Evolutionary conservation across 2,329 filamentous ascomycete species (phyloP), one percentile per base, ranked within the genome.

Genomic region (Clonostachys sp.): DNA sequence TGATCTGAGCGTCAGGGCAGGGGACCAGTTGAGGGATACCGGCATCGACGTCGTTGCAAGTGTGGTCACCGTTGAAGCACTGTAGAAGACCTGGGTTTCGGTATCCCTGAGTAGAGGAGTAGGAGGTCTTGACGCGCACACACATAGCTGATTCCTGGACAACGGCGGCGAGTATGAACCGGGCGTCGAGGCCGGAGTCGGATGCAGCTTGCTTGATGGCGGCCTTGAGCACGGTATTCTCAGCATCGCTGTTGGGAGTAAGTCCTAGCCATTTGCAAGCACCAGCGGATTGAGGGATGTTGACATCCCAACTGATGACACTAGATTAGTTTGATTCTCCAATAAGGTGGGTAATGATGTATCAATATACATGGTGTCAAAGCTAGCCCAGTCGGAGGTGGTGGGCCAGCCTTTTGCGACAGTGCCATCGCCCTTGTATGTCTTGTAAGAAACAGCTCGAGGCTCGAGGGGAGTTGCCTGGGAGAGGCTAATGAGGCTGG

Each of bases 21-120:
- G 45, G 45, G 7, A 34, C 24, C 33, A 36, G 14, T 34, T 17
- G 13, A 30, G 24, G 17, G 2, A 47, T 18, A 34, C 45, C 45
- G 30, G 45, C 45, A 34, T 47, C 45, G 41, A 33, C 6, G 14
- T 47, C 45, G 41, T 47, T 47, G 45, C 45, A 47, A n/a, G 45
- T 47, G 14, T 47, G 45, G 12, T 47, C 39, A 9, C 45, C 45
- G 24, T 47, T 38, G 40, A 30, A 30, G 24, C 45, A n/a, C 30
- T 47, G 45, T 3, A 47, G 45, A 10, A 47, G 45, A n/a, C 45
- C 45, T 9, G 45, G 45, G 41, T 47, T 47, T 14, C 45, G 17
- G 30, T 18, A 18, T 5, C 45, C 45, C 40, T 18, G 39, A 35
- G 34, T 47, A 9, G 45, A 13, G 2, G 45, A 47, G 45, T 47